Percentiles rank a stretch among this genome's conserved stretches.
These are phyloP conservation scores for Brettanomyces nanus DNA, from an alignment of 805 yeast species.

Conservation along the genomic window DNA sequence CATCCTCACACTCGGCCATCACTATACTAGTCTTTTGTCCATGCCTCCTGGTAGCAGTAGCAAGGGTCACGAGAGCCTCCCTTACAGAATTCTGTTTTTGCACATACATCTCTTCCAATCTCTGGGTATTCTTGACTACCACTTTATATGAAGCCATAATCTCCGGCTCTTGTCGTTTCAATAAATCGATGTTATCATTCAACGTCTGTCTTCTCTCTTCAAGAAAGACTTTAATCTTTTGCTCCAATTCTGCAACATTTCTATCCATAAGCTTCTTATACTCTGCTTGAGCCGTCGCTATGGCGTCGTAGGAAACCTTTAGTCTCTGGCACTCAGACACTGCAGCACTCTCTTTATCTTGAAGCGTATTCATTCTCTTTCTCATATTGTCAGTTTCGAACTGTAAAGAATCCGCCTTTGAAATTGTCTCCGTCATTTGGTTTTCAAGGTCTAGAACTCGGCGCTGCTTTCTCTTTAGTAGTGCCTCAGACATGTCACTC, in stretches of 20 bases:
- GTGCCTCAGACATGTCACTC: slow-evolving; percentile 62
- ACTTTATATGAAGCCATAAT: slow-evolving; percentile 42
- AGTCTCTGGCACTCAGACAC: slow-evolving; percentile 48
- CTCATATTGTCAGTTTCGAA: slow-evolving; percentile 43
- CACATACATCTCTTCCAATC: slow-evolving; percentile 41
- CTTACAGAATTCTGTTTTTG: slow-evolving; percentile 37
- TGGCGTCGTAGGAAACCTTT: slow-evolving; percentile 50
- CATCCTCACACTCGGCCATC: slow-evolving; percentile 38
- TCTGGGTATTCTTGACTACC: slow-evolving; percentile 36
- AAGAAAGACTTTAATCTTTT: slow-evolving; percentile 31
- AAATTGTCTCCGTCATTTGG: slow-evolving; percentile 39
- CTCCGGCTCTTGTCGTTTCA: slow-evolving; percentile 40
- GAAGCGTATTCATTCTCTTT: slow-evolving; percentile 39
- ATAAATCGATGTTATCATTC: slow-evolving; percentile 27
- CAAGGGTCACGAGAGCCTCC: slow-evolving; percentile 36
- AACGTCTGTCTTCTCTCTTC: slow-evolving; percentile 28
- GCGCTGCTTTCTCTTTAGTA: slow-evolving; percentile 63
- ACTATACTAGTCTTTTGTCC: slow-evolving; percentile 39
- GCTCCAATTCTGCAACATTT: slow-evolving; percentile 33
- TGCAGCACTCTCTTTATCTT: slow-evolving; percentile 35
- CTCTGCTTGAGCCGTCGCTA: slow-evolving; percentile 41
- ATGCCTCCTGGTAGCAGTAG: slow-evolving; percentile 36
- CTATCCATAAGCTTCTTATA: slow-evolving; percentile 40
- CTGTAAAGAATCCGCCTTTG: slow-evolving; percentile 39
- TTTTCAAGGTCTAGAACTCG: slow-evolving; percentile 59